Evolutionary conservation across 2,329 filamentous ascomycete species (phyloP), one percentile per base, ranked within the genome.

Genomic region (Penicillium brasilianum): DNA sequence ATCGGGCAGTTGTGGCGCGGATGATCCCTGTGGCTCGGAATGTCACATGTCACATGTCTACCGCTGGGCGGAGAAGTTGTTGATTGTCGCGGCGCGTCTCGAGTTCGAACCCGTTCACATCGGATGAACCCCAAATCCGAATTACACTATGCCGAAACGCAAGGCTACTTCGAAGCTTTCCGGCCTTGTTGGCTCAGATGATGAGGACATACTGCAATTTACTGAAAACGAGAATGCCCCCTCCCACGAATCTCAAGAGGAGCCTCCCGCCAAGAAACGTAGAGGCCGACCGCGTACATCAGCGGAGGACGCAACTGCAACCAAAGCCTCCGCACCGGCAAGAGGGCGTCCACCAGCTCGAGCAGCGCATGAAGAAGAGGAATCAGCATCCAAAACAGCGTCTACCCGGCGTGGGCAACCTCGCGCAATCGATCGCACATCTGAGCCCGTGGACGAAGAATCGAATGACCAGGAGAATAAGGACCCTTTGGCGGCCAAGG

Each of bases 131-230:
- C 4, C 49, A 25, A n/a, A 28, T 9, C 44, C 34, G 20, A 51
- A 63, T 62, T 58, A 22, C 49, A 58, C 34, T 22, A 79, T 79
- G 76, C 75, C 77, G 10, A 80, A 79, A 64, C 67, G 77, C 49
- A 81, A 81, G 62, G 76, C 73, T 8, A 63, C 73, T 14, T 70
- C 78, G 36, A 80, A 78, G 57, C 64, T 84, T 16, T 81, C 82
- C 36, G 78, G 76, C 10, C 66, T 84, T 22, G 68, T 83, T 10
- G 81, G 80, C 51, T 82, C 81, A 14, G 82, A 84, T 41, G 75
- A 75, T 63, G 78, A 81, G 37, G 77, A 80, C 56, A 65, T 75
- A 8, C 71, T 72, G 60, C 69, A 74, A 63, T 63, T 74, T n/a
- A 69, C 71, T 58, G 69, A 69, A 48, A 61, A 48, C 39, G 72